Percentiles rank a stretch among this genome's conserved stretches.
Evolutionary conservation across 208 protist genomes (phyloP).

Genomic region (Leishmania amazonensis): DNA sequence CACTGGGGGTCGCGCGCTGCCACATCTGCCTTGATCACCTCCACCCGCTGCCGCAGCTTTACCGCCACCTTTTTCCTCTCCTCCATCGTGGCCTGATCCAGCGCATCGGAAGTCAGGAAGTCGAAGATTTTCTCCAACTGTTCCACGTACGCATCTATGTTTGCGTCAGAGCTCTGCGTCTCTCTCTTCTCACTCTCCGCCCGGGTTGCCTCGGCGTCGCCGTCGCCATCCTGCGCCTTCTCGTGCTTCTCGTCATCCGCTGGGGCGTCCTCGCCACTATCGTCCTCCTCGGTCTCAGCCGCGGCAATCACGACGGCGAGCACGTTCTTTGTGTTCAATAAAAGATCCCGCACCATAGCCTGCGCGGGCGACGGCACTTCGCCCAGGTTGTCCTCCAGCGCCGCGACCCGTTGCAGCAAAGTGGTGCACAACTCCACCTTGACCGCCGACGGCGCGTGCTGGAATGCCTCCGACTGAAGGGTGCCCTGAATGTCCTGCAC

Average conservation of each 20-base stretch:
- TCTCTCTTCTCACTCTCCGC: not conserved
- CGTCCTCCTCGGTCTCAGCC: not conserved
- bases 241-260: not conserved
- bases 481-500: constrained; percentile 22
- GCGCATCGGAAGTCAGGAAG: constrained; percentile 47
- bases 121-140: constrained; percentile 41
- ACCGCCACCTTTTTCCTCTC: constrained; percentile 29
- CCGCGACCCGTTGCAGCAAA: constrained; percentile 12
- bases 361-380: constrained; percentile 14
- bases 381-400: constrained; percentile 9
- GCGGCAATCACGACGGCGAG: not conserved
- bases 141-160: constrained; percentile 13
- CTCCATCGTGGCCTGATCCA: constrained; percentile 36
- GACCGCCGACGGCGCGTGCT: constrained; percentile 16
- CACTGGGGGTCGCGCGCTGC: constrained; percentile 8
- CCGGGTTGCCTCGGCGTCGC: not conserved
- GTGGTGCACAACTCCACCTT: constrained; percentile 16
- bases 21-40: constrained; percentile 28
- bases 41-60: constrained; percentile 34
- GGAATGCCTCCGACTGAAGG: constrained; percentile 24
- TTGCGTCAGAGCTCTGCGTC: not conserved
- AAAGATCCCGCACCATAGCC: constrained; percentile 15
- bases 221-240: not conserved
- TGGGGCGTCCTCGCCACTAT: not conserved
- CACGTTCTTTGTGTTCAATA: constrained; percentile 15